phyloP scores from a whole-genome alignment of 1,284 basidiomycete genomes.

The Cystobasidium slooffiae region DNA sequence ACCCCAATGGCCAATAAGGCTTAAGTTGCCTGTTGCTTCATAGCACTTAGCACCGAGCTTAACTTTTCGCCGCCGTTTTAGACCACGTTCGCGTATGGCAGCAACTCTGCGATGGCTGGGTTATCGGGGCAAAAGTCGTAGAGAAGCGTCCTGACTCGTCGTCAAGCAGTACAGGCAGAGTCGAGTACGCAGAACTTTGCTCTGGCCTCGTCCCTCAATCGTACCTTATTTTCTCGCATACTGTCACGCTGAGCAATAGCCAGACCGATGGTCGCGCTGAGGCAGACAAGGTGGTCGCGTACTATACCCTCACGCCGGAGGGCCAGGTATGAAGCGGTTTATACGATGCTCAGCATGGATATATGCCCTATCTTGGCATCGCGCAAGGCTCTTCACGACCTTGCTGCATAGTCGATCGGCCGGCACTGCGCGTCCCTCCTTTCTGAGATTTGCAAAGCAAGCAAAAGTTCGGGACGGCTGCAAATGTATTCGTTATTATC shows the following conservation, averaged over 20 bases:
- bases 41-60: not conserved
- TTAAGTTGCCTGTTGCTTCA: not conserved
- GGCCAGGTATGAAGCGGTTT: too few species aligned
- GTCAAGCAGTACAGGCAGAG: not conserved
- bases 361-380: too few species aligned
- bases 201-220: constrained; percentile 43
- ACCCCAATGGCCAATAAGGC: too few species aligned
- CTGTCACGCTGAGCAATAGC: not conserved
- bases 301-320: not conserved
- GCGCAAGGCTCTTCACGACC: too few species aligned
- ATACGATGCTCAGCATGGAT: too few species aligned
- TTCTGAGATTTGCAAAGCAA: too few species aligned
- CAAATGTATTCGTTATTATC: too few species aligned
- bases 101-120: constrained; percentile 44
- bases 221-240: constrained; percentile 31
- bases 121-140: constrained; percentile 31
- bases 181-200: constrained; percentile 25
- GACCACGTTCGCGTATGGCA: constrained; percentile 41
- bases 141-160: not conserved
- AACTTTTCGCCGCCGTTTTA: not conserved
- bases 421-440: too few species aligned
- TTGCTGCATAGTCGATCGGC: too few species aligned
- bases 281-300: not conserved
- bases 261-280: not conserved
- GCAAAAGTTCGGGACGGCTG: too few species aligned